Evolutionary conservation across 2,329 filamentous ascomycete species (phyloP).

Genomic region (Verticillium dahliae): DNA sequence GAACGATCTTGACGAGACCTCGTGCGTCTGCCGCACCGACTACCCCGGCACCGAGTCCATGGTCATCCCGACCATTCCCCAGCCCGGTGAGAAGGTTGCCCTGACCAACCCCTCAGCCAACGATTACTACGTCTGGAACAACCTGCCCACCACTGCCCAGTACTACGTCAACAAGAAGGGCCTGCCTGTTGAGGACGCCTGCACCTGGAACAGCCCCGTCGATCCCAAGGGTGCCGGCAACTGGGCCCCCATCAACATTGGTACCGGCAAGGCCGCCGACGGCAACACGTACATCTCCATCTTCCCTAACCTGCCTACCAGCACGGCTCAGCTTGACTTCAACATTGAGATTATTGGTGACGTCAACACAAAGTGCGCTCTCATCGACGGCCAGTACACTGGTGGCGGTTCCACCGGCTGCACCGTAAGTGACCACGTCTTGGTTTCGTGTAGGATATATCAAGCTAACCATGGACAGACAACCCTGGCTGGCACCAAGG

Average conservation of each 20-base stretch:
- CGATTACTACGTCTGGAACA: slow-evolving; percentile 73
- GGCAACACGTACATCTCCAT: slow-evolving; percentile 74
- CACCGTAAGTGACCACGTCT: slow-evolving; percentile 58
- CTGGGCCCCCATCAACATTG: slow-evolving; percentile 81
- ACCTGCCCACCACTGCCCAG: slow-evolving; percentile 74
- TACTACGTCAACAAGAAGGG: slow-evolving; percentile 94
- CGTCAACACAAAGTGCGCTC: slow-evolving; percentile 52
- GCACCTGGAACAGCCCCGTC: slow-evolving; percentile 59
- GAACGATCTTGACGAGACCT: slow-evolving; percentile 63
- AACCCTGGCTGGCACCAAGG: slow-evolving; percentile 27
- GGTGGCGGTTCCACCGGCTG: slow-evolving; percentile 56
- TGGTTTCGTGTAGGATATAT: not conserved
- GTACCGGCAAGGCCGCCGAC: slow-evolving; percentile 61
- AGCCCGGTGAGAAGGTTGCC: slow-evolving; percentile 49
- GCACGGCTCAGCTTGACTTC: slow-evolving; percentile 63
- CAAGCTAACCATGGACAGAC: slow-evolving; percentile 26
- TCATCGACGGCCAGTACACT: slow-evolving; percentile 56
- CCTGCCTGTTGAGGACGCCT: slow-evolving; percentile 58
- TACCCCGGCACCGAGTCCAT: slow-evolving; percentile 91
- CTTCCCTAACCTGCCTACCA: slow-evolving; percentile 78
- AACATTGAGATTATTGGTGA: slow-evolving; percentile 72
- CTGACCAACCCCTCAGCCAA: slow-evolving; percentile 70
- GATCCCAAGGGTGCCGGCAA: slow-evolving; percentile 61
- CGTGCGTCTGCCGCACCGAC: slow-evolving; percentile 86
- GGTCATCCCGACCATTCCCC: slow-evolving; percentile 66